These are phyloP conservation scores for Colletotrichum kahawae DNA, from an alignment of 2,329 filamentous ascomycete genomes.

Conservation along the genomic window DNA sequence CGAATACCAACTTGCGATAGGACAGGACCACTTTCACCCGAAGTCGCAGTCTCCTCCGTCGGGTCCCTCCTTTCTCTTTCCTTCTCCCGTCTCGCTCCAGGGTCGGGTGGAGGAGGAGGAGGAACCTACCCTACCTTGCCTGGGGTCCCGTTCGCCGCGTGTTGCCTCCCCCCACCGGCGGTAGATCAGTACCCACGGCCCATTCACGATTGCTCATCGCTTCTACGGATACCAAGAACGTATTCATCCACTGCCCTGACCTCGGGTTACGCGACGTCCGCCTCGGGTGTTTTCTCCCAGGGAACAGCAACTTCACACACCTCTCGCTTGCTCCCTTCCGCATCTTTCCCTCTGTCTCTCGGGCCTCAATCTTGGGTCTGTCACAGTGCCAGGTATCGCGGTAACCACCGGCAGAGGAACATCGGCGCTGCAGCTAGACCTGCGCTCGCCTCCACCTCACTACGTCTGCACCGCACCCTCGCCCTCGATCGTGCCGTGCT, in stretches of 20 bases:
- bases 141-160: background rate
- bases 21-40: constrained; percentile 17
- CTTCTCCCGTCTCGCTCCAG: background rate
- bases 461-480: background rate
- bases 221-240: background rate
- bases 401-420: background rate
- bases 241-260: background rate
- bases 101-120: background rate
- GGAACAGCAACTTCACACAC: background rate
- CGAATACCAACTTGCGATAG: background rate
- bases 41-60: constrained; percentile 14
- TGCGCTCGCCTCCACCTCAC: background rate
- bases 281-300: background rate
- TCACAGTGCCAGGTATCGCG: background rate
- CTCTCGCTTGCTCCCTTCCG: background rate
- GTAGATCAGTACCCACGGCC: background rate
- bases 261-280: background rate
- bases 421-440: background rate
- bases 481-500: background rate
- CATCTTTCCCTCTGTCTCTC: background rate
- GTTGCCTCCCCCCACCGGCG: background rate
- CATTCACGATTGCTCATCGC: background rate
- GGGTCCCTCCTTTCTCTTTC: constrained; percentile 1
- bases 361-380: background rate
- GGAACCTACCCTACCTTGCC: background rate